phyloP scores from a whole-genome alignment of 164 flowering plant genomes.

The Piper betle region DNA sequence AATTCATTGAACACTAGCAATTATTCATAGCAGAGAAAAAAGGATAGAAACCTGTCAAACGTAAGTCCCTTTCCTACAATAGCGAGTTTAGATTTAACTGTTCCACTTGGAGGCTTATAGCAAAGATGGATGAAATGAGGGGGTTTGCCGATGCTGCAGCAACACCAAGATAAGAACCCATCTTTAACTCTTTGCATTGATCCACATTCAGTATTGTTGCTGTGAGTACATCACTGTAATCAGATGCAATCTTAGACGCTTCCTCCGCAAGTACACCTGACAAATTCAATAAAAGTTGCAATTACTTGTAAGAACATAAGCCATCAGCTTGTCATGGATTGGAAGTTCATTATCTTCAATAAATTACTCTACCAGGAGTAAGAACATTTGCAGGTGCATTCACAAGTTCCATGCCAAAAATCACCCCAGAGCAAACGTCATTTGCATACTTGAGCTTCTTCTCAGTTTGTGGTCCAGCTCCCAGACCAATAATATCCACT shows the following conservation, averaged over 20 bases:
- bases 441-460: constrained; percentile 63
- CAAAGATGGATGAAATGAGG: constrained; percentile 84
- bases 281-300: not conserved
- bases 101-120: constrained; percentile 71
- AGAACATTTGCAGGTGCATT: constrained; percentile 96
- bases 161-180: constrained; percentile 95
- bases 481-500: constrained; percentile 83
- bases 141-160: constrained; percentile 96
- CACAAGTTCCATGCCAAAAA: constrained; percentile 78
- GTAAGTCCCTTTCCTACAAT: constrained; percentile 96
- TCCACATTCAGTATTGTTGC: constrained; percentile 70
- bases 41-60: constrained; percentile 67
- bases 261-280: constrained; percentile 79
- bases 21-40: not conserved
- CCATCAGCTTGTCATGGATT: not conserved
- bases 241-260: constrained; percentile 73
- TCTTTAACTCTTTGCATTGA: constrained; percentile 81
- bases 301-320: not conserved
- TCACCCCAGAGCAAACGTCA: constrained; percentile 64
- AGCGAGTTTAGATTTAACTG: constrained; percentile 58
- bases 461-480: constrained; percentile 72
- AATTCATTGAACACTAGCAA: too few species aligned
- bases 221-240: constrained; percentile 64
- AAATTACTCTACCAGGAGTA: constrained; percentile 64
- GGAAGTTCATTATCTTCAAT: not conserved